These are phyloP conservation scores for Toxicodendron radicans DNA, from an alignment of 345 rosid genomes.

Conservation along the genomic window DNA sequence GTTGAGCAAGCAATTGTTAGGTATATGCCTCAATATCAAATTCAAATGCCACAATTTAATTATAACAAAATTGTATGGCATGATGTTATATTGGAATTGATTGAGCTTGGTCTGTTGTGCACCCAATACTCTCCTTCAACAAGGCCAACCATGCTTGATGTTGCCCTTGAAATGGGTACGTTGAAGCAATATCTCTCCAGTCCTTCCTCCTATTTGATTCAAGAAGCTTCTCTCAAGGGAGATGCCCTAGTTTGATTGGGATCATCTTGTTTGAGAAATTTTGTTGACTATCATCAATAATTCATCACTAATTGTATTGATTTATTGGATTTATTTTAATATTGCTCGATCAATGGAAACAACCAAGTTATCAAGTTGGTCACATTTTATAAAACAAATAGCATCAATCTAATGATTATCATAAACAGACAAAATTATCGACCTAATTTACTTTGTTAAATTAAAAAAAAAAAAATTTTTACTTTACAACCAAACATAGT, in stretches of 20 bases:
- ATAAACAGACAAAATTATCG: too few species aligned
- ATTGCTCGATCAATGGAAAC: too few species aligned
- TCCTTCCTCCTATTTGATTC: slow-evolving; percentile 32
- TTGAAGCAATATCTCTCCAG: slow-evolving; percentile 64
- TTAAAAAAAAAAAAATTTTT: too few species aligned
- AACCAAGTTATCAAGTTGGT: too few species aligned
- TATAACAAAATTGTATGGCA: slow-evolving; percentile 38
- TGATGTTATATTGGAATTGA: slow-evolving; percentile 67
- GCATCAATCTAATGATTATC: too few species aligned
- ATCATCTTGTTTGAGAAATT: too few species aligned
- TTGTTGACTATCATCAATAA: too few species aligned
- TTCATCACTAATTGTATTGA: slow-evolving; percentile 17
- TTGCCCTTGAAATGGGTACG: slow-evolving; percentile 69
- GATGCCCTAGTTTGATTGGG: too few species aligned
- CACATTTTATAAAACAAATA: too few species aligned
- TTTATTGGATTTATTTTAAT: slow-evolving; percentile 17
- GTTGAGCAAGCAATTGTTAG: slow-evolving; percentile 57
- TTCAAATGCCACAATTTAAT: slow-evolving; percentile 27
- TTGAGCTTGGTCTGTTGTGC: slow-evolving; percentile 84
- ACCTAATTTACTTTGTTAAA: too few species aligned
- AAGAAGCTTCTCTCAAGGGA: slow-evolving; percentile 29
- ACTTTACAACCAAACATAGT: too few species aligned
- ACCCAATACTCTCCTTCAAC: slow-evolving; percentile 69
- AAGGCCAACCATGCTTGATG: slow-evolving; percentile 85
- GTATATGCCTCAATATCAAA: slow-evolving; percentile 28